phyloP scores from a whole-genome alignment of 345 rosid genomes.

The Moricandia arvensis region DNA sequence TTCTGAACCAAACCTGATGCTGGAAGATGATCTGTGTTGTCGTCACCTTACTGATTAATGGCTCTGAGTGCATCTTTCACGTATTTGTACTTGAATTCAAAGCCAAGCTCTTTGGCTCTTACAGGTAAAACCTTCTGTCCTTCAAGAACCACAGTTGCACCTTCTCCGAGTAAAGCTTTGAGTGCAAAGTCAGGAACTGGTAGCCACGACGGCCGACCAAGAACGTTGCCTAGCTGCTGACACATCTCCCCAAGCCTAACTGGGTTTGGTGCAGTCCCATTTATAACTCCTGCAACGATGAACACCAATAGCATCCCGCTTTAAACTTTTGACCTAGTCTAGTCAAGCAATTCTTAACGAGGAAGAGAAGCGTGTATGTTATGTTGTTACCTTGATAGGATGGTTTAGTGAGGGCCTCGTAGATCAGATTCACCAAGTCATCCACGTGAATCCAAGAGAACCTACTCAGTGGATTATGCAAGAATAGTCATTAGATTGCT shows the following conservation, averaged over 20 bases:
- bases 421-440: slow-evolving; percentile 80
- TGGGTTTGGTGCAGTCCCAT: slow-evolving; percentile 94
- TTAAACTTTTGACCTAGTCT: too few relatives aligned
- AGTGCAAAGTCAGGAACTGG: slow-evolving; percentile 96
- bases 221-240: slow-evolving; percentile 63
- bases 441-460: slow-evolving; percentile 98
- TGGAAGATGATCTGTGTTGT: not conserved
- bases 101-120: slow-evolving; percentile 77
- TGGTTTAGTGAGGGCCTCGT: slow-evolving; percentile 74
- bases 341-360: too few relatives aligned
- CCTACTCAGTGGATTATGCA: slow-evolving; percentile 56
- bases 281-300: slow-evolving; percentile 70
- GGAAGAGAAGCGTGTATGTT: not conserved
- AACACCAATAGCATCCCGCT: not conserved
- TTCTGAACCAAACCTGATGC: slow-evolving; percentile 2
- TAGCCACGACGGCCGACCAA: slow-evolving; percentile 95
- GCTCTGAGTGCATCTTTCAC: slow-evolving; percentile 40
- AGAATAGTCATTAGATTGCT: not conserved
- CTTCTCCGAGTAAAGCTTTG: slow-evolving; percentile 87
- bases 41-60: slow-evolving; percentile 25
- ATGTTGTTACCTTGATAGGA: slow-evolving; percentile 66
- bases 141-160: slow-evolving; percentile 85
- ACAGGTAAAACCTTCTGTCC: slow-evolving; percentile 79
- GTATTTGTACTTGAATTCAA: slow-evolving; percentile 36
- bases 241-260: slow-evolving; percentile 89